phyloP scores from a whole-genome alignment of 176 grass and related monocot species.

The Oryza longistaminata region DNA sequence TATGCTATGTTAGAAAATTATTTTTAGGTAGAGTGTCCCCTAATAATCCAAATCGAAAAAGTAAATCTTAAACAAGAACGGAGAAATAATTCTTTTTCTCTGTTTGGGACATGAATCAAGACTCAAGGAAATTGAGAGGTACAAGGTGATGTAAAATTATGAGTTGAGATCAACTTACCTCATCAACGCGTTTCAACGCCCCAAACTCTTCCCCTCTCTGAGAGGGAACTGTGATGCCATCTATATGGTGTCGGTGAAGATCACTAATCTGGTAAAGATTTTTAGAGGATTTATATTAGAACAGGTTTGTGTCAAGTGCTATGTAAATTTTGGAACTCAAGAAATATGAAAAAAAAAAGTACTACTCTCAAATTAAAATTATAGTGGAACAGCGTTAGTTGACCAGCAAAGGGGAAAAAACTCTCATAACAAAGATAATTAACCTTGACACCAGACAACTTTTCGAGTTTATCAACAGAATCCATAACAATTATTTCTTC shows the following conservation, averaged over 20 bases:
- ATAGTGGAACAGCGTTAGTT: not conserved
- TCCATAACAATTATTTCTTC: conserved; percentile 89
- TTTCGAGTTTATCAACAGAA: conserved; percentile 93
- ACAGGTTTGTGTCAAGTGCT: not conserved
- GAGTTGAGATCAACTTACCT: conserved; percentile 62
- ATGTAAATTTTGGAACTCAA: too few species aligned
- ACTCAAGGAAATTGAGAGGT: too few species aligned
- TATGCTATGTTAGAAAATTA: too few species aligned
- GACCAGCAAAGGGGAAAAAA: conserved; percentile 4
- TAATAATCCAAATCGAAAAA: too few species aligned
- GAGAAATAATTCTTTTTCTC: too few species aligned
- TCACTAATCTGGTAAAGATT: conserved; percentile 64
- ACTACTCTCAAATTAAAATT: not conserved
- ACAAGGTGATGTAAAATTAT: too few species aligned
- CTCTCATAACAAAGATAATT: not conserved
- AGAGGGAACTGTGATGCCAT: conserved; percentile 95
- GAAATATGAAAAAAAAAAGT: not conserved
- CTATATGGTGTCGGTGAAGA: conserved; percentile 96
- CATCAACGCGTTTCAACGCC: conserved; percentile 84
- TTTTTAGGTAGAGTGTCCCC: too few species aligned
- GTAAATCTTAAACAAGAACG: too few species aligned
- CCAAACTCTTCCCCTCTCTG: conserved; percentile 69
- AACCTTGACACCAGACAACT: conserved; percentile 90
- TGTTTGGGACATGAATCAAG: too few species aligned
- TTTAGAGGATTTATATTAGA: not conserved